A percentile compares a stretch with the other conserved stretches of the same genome.
phyloP scores from a whole-genome alignment of 495 filamentous ascomycete genomes.

The Neurospora africana region DNA sequence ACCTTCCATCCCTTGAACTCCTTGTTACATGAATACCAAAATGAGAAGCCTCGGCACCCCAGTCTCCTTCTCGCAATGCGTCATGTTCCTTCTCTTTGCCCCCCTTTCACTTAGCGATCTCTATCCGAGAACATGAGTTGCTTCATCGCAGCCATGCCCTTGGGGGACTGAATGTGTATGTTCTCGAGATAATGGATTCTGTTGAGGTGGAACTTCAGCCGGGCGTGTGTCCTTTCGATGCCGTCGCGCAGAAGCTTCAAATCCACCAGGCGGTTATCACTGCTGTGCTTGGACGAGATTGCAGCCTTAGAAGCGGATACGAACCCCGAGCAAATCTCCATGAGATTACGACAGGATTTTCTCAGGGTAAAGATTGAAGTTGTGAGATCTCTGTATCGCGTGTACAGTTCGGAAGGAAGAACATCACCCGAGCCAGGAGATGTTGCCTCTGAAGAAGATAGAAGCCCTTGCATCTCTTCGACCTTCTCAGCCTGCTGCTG shows the following conservation, averaged over 20 bases:
- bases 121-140: not conserved
- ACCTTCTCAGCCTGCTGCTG: not conserved
- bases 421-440: rapidly evolving
- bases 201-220: not conserved
- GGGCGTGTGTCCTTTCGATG: not conserved
- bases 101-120: not conserved
- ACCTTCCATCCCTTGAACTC: not conserved
- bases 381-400: not conserved
- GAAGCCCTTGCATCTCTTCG: not conserved
- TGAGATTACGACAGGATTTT: not conserved
- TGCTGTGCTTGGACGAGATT: not conserved
- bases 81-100: not conserved
- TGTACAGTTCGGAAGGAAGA: not conserved
- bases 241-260: not conserved
- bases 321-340: not conserved
- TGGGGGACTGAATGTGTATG: not conserved
- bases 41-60: not conserved
- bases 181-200: not conserved
- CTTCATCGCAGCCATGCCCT: not conserved
- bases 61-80: not conserved
- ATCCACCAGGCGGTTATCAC: not conserved
- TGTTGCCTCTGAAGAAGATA: not conserved
- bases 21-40: not conserved
- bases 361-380: not conserved
- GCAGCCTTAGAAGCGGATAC: not conserved